phyloP scores from a whole-genome alignment of 352 stramenopile genomes.

The Phytophthora foliorum region DNA sequence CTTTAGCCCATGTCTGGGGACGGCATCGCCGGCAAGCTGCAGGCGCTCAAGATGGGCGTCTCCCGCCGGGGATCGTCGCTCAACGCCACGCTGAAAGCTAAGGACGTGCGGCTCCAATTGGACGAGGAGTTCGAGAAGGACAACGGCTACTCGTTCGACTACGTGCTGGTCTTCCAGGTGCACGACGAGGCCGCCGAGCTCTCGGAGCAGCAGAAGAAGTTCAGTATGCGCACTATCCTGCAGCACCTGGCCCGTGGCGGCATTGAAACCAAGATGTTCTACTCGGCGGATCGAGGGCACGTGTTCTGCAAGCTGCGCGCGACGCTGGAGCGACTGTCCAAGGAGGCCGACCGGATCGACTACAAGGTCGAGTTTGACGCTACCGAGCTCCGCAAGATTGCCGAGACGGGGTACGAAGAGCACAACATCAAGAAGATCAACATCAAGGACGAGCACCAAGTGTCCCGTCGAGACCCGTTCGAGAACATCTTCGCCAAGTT shows the following conservation, averaged over 20 bases:
- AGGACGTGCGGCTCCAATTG: constrained; percentile 69
- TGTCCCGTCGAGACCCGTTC: constrained; percentile 70
- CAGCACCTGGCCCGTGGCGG: constrained; percentile 71
- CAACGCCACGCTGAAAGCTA: constrained; percentile 69
- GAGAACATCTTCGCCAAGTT: constrained; percentile 86
- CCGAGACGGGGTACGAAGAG: constrained; percentile 62
- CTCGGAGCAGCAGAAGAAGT: constrained; percentile 66
- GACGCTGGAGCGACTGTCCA: constrained; percentile 68
- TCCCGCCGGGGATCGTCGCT: constrained; percentile 73
- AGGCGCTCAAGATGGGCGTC: constrained; percentile 70
- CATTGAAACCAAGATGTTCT: constrained; percentile 90
- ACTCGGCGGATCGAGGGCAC: constrained; percentile 69
- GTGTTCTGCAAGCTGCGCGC: constrained; percentile 85
- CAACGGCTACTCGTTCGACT: constrained; percentile 87
- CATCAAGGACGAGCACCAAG: constrained; percentile 58
- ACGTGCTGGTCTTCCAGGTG: constrained; percentile 85
- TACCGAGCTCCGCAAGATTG: constrained; percentile 61
- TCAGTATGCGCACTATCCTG: constrained; percentile 77
- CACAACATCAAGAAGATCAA: constrained; percentile 71
- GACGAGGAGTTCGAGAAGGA: constrained; percentile 68
- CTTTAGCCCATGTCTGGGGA: constrained; percentile 26
- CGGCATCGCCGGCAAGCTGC: constrained; percentile 44
- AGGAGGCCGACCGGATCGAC: constrained; percentile 81
- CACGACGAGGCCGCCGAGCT: constrained; percentile 74
- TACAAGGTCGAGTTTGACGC: constrained; percentile 85